Conservation (phyloP, 2,329 filamentous ascomycete genomes). For the Plenodomus biglobosus region DNA sequence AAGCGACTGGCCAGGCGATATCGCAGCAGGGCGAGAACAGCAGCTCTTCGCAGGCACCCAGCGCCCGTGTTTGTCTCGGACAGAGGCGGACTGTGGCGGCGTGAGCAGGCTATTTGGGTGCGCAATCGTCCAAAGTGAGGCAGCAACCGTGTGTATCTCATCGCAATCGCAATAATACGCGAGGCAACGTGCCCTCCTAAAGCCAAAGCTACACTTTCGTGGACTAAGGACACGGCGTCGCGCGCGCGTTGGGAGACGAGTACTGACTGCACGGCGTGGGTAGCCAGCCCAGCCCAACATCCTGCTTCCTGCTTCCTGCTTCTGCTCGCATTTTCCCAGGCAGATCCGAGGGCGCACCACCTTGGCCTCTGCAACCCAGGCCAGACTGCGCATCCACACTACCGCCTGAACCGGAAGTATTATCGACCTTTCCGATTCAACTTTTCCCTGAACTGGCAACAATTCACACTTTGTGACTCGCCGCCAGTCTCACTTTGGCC, state of each 20-base stretch:
- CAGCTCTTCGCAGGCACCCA: slow-evolving; percentile 22
- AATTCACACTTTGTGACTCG: slow-evolving; percentile 32
- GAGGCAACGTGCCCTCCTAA: slow-evolving; percentile 35
- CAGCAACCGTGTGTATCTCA: slow-evolving; percentile 35
- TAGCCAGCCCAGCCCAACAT: slow-evolving; percentile 4
- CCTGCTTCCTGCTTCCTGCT: no score
- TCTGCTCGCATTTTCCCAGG: slow-evolving; percentile 16
- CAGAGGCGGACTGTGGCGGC: slow-evolving; percentile 23
- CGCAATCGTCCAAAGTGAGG: slow-evolving; percentile 41
- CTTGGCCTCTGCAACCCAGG: slow-evolving; percentile 16
- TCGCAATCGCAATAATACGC: slow-evolving; percentile 34
- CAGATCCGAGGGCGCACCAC: slow-evolving; percentile 13
- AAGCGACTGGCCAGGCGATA: slow-evolving; percentile 18
- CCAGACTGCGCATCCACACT: slow-evolving; percentile 30
- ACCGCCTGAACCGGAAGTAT: slow-evolving; percentile 31
- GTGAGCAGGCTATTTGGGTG: slow-evolving; percentile 37
- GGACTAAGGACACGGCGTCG: slow-evolving; percentile 34
- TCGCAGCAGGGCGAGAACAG: slow-evolving; percentile 25
- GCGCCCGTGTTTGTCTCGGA: slow-evolving; percentile 21
- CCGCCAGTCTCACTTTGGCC: slow-evolving; percentile 36
- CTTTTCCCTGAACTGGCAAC: slow-evolving; percentile 27
- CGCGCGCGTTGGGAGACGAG: slow-evolving; percentile 28
- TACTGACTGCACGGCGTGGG: slow-evolving; percentile 1
- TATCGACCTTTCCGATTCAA: slow-evolving; percentile 33
- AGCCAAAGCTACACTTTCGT: slow-evolving; percentile 32